Base-by-base conservation (phyloP, 176 grass and related monocot species). In the Oryza rufipogon region DNA sequence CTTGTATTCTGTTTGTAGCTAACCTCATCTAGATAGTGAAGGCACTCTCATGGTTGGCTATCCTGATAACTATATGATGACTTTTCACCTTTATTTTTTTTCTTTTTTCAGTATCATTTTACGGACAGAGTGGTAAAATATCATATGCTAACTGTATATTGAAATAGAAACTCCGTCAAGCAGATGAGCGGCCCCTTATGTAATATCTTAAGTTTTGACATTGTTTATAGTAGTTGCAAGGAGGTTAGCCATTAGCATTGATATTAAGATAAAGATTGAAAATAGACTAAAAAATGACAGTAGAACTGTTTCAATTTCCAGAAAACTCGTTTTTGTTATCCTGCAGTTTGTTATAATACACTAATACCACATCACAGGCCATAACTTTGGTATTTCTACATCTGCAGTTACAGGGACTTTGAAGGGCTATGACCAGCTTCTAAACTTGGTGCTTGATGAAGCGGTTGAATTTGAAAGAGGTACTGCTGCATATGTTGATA, bases 391-490 rank as follows among this genome's bases (percentile, higher is more conserved):
- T 44, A 47, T 86, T 71, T 77, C 71, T 34, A 16, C 15, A 16
- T 75, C 25, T 87, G 58, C 83, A 91, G 93, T 92, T n/a, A 92
- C 82, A 56, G 87, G 90, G 54, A 95, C 90, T 52, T 73, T 95
- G 42, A 95, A 95, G 79, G 93, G 90, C 70, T 95, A 95, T 64
- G 90, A 95, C 84, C 93, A 95, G 75, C 81, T 95, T 61, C 66
- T 95, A n/a, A 95, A 92, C 71, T 82, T 92, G 71, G 93, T 95
- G 71, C 87, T 92, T 72, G 93, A 95, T 71, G 90, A 92, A 92
- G 90, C 90, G 9, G 25, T 86, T 67, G 93, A 95, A 58, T 95
- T 81, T 86, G 78, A 90, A 49, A 92, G 93, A 86, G 92, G 92
- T 94, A 87, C 19, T 74, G n/a, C 47, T 80, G 3, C 25, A 75